These are phyloP conservation scores for Fremontodendron californicum DNA, from an alignment of 345 rosid species.

Conservation along the genomic window DNA sequence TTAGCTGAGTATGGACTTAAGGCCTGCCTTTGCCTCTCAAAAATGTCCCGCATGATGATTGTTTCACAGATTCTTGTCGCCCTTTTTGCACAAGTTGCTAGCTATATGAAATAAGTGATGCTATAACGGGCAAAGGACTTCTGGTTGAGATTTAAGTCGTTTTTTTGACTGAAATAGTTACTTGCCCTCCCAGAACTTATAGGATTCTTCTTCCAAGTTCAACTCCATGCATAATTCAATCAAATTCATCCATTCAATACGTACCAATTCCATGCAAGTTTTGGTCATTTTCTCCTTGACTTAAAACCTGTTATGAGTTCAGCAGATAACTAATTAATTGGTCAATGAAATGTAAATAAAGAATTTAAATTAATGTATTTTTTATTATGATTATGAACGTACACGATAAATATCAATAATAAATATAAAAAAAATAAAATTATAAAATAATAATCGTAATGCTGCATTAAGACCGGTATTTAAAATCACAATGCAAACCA, in stretches of 20 bases:
- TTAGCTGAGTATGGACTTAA: neutral
- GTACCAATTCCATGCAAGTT: neutral
- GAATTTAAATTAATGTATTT: no score
- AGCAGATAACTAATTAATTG: neutral
- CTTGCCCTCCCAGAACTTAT: neutral
- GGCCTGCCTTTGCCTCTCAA: neutral
- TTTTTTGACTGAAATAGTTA: conserved; percentile 14
- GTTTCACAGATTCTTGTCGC: conserved; percentile 17
- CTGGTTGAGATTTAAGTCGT: no score
- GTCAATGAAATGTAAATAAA: no score
- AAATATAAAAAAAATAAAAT: no score
- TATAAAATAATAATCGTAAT: no score
- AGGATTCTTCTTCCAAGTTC: neutral
- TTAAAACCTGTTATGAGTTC: neutral
- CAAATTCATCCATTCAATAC: neutral
- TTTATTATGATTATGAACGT: no score
- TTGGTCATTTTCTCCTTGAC: neutral
- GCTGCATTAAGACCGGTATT: no score
- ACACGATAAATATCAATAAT: no score
- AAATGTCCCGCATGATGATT: conserved; percentile 14
- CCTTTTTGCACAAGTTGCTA: conserved; percentile 9
- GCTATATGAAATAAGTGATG: neutral
- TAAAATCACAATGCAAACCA: no score
- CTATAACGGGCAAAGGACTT: conserved; percentile 12
- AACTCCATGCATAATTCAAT: neutral